These are phyloP conservation scores for Marsdenia floribunda DNA, from an alignment of 257 asterid species.

Conservation along the genomic window DNA sequence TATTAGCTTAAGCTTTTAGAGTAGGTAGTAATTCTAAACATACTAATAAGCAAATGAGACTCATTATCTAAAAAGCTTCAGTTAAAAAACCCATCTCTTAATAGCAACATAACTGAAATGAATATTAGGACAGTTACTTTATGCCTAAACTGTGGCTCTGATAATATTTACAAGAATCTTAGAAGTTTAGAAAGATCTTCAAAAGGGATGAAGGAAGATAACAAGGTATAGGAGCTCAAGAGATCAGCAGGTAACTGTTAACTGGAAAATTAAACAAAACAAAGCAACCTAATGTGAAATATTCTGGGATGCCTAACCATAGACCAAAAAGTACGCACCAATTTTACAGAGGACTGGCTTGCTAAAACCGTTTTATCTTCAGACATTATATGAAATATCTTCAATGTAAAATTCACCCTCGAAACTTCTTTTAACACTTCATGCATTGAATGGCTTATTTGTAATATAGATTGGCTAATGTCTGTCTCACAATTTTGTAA, in stretches of 20 bases:
- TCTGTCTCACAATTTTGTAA: not conserved
- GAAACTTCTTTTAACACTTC: conserved; percentile 92
- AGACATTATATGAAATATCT: conserved; percentile 72
- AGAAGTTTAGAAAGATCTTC: not conserved
- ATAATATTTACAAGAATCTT: not conserved
- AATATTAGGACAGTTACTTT: not conserved
- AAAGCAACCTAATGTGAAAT: no score
- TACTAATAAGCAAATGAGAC: not conserved
- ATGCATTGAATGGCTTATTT: conserved; percentile 54
- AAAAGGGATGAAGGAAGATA: not conserved
- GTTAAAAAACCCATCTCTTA: not conserved
- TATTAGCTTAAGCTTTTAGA: no score
- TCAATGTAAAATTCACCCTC: conserved; percentile 87
- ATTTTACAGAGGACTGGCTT: conserved; percentile 88
- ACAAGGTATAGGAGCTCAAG: not conserved
- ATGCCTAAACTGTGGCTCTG: not conserved
- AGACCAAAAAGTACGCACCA: no score
- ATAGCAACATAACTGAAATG: not conserved
- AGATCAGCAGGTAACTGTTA: no score
- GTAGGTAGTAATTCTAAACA: no score
- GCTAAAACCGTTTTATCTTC: conserved; percentile 81
- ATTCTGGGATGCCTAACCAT: no score
- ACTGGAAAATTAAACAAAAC: no score
- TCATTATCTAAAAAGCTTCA: not conserved
- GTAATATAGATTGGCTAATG: conserved; percentile 13